Conservation (phyloP, 495 filamentous ascomycete species). For the Thermothielavioides terrestris region DNA sequence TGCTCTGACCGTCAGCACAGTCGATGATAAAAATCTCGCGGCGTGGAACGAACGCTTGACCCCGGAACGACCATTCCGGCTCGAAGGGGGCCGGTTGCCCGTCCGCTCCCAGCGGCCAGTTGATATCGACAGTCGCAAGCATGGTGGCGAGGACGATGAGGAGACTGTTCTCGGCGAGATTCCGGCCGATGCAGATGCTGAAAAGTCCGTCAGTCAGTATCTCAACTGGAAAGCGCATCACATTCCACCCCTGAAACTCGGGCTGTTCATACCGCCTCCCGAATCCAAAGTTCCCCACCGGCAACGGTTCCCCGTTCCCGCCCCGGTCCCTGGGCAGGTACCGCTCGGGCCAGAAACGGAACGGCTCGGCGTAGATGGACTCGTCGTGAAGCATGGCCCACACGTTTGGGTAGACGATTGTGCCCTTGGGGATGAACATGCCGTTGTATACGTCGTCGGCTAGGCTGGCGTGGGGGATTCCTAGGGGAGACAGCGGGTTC, state of each 20-base stretch:
- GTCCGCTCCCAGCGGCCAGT: conserved; percentile 19
- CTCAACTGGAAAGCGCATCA: no score
- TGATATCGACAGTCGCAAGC: conserved; percentile 22
- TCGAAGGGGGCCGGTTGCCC: conserved; percentile 19
- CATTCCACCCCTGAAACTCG: not conserved
- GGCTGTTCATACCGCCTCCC: conserved; percentile 26
- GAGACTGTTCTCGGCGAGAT: conserved; percentile 26
- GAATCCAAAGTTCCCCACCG: conserved; percentile 47
- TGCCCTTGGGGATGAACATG: conserved; percentile 41
- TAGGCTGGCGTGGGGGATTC: conserved; percentile 48
- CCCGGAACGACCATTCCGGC: conserved; percentile 24
- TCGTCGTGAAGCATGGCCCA: conserved; percentile 41
- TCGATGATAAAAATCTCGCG: no score
- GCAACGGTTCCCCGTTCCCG: conserved; percentile 41
- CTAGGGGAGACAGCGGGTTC: conserved; percentile 51
- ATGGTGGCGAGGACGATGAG: conserved; percentile 23
- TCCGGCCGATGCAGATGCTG: conserved; percentile 24
- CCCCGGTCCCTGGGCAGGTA: conserved; percentile 37
- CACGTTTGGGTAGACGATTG: conserved; percentile 39
- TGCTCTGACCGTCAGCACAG: no score
- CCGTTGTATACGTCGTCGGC: conserved; percentile 46
- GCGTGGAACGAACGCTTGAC: no score
- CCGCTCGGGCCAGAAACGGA: conserved; percentile 38
- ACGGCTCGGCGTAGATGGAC: conserved; percentile 31
- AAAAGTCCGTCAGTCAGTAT: no score